Evolutionary conservation across 352 stramenopile species (phyloP).

Genomic region (Saprolegnia diclina): DNA sequence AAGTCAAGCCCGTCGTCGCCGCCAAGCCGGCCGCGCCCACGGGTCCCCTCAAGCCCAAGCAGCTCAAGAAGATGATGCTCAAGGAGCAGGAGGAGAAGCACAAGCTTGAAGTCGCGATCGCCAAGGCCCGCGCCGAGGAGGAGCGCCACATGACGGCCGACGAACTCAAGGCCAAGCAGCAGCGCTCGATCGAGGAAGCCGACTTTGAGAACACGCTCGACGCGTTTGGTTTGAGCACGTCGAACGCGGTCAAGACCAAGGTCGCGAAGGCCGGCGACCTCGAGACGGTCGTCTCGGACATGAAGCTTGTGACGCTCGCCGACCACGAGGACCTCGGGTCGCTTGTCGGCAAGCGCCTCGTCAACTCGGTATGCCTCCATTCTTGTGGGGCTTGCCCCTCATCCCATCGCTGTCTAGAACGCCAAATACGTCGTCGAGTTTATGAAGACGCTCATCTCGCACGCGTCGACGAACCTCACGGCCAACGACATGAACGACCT

Average conservation of each 20-base stretch:
- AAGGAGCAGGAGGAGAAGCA: slow-evolving; percentile 84
- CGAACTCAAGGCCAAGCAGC: slow-evolving; percentile 54
- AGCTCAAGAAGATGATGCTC: slow-evolving; percentile 82
- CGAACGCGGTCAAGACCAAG: slow-evolving; percentile 32
- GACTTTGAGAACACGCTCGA: slow-evolving; percentile 76
- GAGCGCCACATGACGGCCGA: slow-evolving; percentile 60
- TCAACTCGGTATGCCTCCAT: slow-evolving; percentile 26
- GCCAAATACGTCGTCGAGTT: slow-evolving; percentile 71
- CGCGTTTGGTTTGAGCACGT: slow-evolving; percentile 50
- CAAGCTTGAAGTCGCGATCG: slow-evolving; percentile 63
- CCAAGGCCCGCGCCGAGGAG: slow-evolving; percentile 63
- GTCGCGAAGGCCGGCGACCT: slow-evolving; percentile 35
- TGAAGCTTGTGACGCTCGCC: slow-evolving; percentile 64
- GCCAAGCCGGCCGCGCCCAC: slow-evolving; percentile 36
- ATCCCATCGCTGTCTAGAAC: slow-evolving; percentile 39
- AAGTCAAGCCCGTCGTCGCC: slow-evolving; percentile 23
- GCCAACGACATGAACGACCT: slow-evolving; percentile 84
- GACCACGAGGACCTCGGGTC: slow-evolving; percentile 72
- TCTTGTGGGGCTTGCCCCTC: background rate
- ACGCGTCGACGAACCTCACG: slow-evolving; percentile 62
- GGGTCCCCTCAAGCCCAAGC: slow-evolving; percentile 72
- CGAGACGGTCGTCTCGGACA: slow-evolving; percentile 42
- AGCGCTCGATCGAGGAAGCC: slow-evolving; percentile 54
- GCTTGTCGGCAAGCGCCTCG: slow-evolving; percentile 48
- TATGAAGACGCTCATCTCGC: slow-evolving; percentile 77